Evolutionary conservation across 106 monocot genomes (phyloP), one percentile per base, ranked within the genome.

Genomic region (Posidonia australis): DNA sequence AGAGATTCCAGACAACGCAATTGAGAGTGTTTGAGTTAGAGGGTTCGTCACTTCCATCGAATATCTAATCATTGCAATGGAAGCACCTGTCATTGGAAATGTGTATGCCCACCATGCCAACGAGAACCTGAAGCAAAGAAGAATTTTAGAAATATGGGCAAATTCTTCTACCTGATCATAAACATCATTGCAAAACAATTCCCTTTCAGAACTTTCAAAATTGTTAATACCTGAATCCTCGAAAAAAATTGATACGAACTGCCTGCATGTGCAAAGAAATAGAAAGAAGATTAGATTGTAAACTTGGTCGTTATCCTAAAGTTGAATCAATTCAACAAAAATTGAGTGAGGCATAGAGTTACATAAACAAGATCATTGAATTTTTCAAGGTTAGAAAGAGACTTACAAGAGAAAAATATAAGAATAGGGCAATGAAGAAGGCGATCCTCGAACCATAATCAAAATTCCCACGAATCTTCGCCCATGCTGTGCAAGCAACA

Each of bases 31-130:
- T 53, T 63, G 70, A 3, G 83, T 86, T 13, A 86, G 48, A 2
- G 62, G 16, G 59, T 77, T 83, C 21, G 62, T 78, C 13, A 86
- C 79, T 58, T 74, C 81, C 26, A 19, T 46, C 0, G 83, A 55
- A 67, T 91, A 86, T 66, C 47, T 63, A 10, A 91, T 84, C 0
- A 81, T 81, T 3, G 86, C 86, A 10, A 79, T 72, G 6, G 91
- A 58, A 24, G 81, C 86, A 2, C 79, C 79, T 6, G 83, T 79
- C 91, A 81, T 91, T 27, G 86, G 86, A 53, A 83, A 77, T 23
- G 80, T 84, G 65, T 91, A 91, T 13, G 91, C 86, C 86, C 91
- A 91, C 91, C 91, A 86, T 13, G 83, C 79, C 28, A 91, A 71
- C 17, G 91, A 91, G 69, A 91, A 91, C 54, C 78, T 83, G 10